Evolutionary conservation across 1,284 basidiomycete species (phyloP), one percentile per base, ranked within the genome.

Genomic region (Microbotryomycetes sp.): DNA sequence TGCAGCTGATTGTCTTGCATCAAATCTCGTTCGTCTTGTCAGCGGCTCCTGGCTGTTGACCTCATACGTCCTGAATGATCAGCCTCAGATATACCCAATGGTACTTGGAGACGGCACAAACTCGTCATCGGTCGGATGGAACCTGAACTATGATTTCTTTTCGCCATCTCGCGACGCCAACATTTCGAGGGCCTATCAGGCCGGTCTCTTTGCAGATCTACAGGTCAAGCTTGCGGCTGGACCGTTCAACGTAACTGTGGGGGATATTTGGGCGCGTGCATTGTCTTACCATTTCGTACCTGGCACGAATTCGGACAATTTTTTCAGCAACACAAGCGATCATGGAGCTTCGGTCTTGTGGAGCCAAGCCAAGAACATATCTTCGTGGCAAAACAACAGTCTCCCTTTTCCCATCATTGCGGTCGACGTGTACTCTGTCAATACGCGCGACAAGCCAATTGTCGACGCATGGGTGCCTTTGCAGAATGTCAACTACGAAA

Each of bases 41-140:
- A n/a, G n/a, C 81, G 85, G 85, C 2, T 84, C 83, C 7, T 86
- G 85, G 85, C 67, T 83, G 4, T 80, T 80, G 0, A 80, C 81
- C 2, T 84, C 83, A 0, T 66, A 85, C 48, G 74, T 77, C 29
- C 77, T 82, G 68, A 85, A 86, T 64, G 77, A 84, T 65, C 84
- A 80, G 75, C 83, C 83, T 1, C 26, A 9, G 6, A n/a, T 16
- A 49, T 45, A 57, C 41, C 45, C 49, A 29, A 28, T 57, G 24
- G 56, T 57, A 5, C 56, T 57, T 13, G 56, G 56, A 18, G 45
- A 57, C 21, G 26, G 35, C 16, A 35, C 57, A 9, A 53, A 18
- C 7, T 24, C 11, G 41, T 18, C 29, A 11, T 7, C 4, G 6
- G 24, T 52, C 28, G 63, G 65, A 21, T 68, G 67, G 66, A 45